phyloP scores from a whole-genome alignment of 306 rosid genomes.

The Medicago lupulina region DNA sequence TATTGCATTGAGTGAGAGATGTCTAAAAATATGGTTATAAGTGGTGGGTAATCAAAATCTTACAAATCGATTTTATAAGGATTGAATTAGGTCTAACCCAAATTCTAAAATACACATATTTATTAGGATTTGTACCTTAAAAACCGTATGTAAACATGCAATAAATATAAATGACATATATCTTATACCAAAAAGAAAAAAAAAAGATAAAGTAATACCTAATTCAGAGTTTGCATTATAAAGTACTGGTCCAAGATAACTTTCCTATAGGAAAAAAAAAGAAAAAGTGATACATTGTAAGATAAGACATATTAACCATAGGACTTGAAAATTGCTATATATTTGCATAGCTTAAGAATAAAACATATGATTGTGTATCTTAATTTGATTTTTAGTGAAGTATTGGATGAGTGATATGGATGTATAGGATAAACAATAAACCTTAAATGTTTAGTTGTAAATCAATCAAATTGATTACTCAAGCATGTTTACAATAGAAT shows the following conservation, averaged over 20 bases:
- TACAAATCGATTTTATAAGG: not conserved
- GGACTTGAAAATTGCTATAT: not conserved
- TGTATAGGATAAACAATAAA: not conserved
- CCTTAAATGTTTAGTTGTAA: not conserved
- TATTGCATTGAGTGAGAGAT: not conserved
- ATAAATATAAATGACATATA: not conserved
- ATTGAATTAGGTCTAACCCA: not conserved
- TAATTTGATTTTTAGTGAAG: not conserved
- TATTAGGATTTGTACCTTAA: not conserved
- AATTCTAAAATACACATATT: not conserved
- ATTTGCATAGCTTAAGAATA: not conserved
- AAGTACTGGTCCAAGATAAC: conserved; percentile 24
- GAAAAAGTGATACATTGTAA: not conserved
- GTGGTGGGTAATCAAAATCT: not conserved
- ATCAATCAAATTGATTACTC: not conserved
- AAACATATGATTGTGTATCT: conserved; percentile 1
- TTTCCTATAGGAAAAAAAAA: conserved; percentile 25
- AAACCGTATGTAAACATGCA: not conserved
- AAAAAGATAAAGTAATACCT: conserved; percentile 3
- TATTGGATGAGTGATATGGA: not conserved
- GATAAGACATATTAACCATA: not conserved
- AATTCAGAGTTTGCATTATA: conserved; percentile 17
- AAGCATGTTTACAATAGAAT: not conserved
- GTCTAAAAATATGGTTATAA: not conserved
- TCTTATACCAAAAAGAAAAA: not conserved